Conservation (phyloP, 352 stramenopile species). For the Pythium apleroticum region DNA sequence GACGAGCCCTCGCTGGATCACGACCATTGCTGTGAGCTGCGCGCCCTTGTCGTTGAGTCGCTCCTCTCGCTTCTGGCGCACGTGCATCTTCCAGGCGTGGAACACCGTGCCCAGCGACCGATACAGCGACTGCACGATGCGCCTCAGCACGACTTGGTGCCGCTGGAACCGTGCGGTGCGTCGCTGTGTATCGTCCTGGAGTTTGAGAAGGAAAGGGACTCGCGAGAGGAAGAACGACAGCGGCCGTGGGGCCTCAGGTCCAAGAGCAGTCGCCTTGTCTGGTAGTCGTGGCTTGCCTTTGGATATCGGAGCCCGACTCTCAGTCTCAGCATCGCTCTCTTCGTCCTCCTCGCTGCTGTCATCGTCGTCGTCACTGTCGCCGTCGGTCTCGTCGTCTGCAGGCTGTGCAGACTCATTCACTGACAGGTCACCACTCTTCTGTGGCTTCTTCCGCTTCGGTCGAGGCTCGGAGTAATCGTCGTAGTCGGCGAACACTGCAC, state of each 20-base stretch:
- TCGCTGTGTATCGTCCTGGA: slow-evolving; percentile 38
- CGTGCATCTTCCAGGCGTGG: slow-evolving; percentile 49
- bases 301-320: background rate
- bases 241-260: slow-evolving; percentile 27
- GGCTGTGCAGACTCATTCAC: background rate
- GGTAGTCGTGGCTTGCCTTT: background rate
- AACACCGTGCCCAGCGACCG: slow-evolving; percentile 53
- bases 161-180: slow-evolving; percentile 36
- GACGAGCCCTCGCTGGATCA: slow-evolving; percentile 48
- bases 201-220: slow-evolving; percentile 42
- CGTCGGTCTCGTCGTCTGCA: background rate
- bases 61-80: slow-evolving; percentile 37
- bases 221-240: slow-evolving; percentile 49
- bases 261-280: slow-evolving; percentile 5
- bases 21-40: slow-evolving; percentile 51
- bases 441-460: background rate
- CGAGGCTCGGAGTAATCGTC: slow-evolving; percentile 13
- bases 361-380: slow-evolving; percentile 10
- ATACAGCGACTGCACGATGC: slow-evolving; percentile 55
- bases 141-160: slow-evolving; percentile 44
- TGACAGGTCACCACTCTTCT: background rate
- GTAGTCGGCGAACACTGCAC: slow-evolving; percentile 48
- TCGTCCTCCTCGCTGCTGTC: slow-evolving; percentile 21
- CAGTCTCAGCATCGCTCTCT: background rate
- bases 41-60: slow-evolving; percentile 47